Evolutionary conservation across 2,329 filamentous ascomycete species (phyloP), one percentile per base, ranked within the genome.

Genomic region (Zalaria obscura): DNA sequence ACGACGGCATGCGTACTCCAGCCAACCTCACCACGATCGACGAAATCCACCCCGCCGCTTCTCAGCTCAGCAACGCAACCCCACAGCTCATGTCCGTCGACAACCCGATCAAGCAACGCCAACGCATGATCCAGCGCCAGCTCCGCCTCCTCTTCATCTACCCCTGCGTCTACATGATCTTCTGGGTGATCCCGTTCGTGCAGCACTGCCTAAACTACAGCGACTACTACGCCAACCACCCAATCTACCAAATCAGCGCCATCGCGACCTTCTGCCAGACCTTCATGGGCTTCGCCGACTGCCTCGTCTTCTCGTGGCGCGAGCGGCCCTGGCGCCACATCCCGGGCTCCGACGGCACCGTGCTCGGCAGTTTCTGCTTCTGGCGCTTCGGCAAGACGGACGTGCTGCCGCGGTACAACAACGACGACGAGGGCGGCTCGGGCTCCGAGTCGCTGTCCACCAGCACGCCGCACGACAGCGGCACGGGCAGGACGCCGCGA

Each of bases 71-170:
- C 7, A 32, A 32, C 29, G 18, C 18, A 18, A 18, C 18, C 18
- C 18, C n/a, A 1, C 28, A 40, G 11, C n/a, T 40, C 2, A 25
- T 18, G 1, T 44, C 42, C 27, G 31, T 40, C 39, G 41, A 48
- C 35, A 47, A 38, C 10, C 46, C 50, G 4, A 25, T 48, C 4
- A 41, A 45, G 5, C 41, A 46, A 29, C 49, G 54, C 18, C 52
- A 53, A 27, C 45, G 45, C 10, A 73, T 71, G 44, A 78, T 83
- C 44, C 70, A 73, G 36, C 72, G 78, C 6, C 81, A 87, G 52
- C 68, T 87, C 2, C 73, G 79, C 28, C 71, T 81, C 27, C 67
- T 87, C 11, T 85, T 88, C 59, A 75, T 86, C 38, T 89, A 89
- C 55, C 83, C 83, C 0, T 55, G 80, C 11, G 71, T 82, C 3